A percentile compares a stretch with the other conserved stretches of the same genome.
These are phyloP conservation scores for Claviceps sp. DNA, from an alignment of 2,329 filamentous ascomycete species.

Conservation along the genomic window DNA sequence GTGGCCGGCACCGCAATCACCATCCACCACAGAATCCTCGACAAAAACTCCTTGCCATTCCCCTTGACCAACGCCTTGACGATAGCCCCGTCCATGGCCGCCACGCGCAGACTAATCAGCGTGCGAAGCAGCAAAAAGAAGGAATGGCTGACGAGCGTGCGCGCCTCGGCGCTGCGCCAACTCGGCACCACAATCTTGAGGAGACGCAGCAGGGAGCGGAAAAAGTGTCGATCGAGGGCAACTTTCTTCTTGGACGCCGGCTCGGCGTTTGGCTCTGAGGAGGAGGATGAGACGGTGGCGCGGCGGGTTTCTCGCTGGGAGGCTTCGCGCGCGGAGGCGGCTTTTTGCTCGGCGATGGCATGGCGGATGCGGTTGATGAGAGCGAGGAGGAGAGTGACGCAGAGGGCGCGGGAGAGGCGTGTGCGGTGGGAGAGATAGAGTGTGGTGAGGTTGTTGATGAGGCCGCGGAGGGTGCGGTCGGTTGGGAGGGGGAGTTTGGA, in stretches of 20 bases:
- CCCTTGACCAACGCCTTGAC: conserved; percentile 88
- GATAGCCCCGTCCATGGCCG: conserved; percentile 84
- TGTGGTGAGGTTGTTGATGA: conserved; percentile 52
- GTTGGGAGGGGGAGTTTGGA: conserved; percentile 54
- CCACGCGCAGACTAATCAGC: conserved; percentile 87
- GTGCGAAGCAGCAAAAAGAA: conserved; percentile 86
- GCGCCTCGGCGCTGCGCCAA: conserved; percentile 76
- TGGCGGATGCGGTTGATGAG: conserved; percentile 78
- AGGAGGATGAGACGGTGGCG: conserved; percentile 35
- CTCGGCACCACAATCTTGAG: conserved; percentile 81
- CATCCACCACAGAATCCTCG: conserved; percentile 96
- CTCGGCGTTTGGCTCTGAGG: conserved; percentile 23
- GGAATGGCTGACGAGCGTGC: conserved; percentile 78
- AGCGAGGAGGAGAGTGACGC: conserved; percentile 67
- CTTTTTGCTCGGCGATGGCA: conserved; percentile 87
- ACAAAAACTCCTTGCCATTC: conserved; percentile 78
- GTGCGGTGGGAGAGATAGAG: conserved; percentile 71
- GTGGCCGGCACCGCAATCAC: conserved; percentile 87
- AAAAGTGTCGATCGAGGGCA: conserved; percentile 77
- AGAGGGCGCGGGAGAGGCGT: conserved; percentile 69
- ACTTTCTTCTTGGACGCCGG: conserved; percentile 58
- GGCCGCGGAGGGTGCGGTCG: conserved; percentile 50
- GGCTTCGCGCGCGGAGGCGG: conserved; percentile 57
- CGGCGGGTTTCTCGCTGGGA: conserved; percentile 34
- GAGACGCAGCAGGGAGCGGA: conserved; percentile 61